Evolutionary conservation across 169 alveolate species (phyloP), one percentile per base, ranked within the genome.

Genomic region (Plasmodium vivax): DNA sequence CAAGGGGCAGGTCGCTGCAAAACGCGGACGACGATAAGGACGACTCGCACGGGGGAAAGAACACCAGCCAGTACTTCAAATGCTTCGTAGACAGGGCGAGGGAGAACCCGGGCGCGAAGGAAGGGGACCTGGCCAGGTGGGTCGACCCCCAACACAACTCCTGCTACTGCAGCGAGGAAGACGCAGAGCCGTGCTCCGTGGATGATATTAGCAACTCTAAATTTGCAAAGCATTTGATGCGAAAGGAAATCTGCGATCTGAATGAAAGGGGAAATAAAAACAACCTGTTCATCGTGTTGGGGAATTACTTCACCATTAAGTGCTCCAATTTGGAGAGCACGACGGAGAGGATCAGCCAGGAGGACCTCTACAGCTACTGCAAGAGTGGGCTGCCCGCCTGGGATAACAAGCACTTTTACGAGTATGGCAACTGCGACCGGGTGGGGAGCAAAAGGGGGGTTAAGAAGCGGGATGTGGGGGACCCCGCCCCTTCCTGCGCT

Each of bases 81-180:
- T 87, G 93, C 45, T 87, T 87, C 71, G 45, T 87, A n/a, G 93
- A 87, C 72, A 87, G 77, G 71, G 93, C 93, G 6, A 38, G 2
- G 16, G 93, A 87, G 2, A 87, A 87, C 43, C 1, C 6, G n/a
- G 27, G 43, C 68, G 93, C 81, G 3, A 23, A 23, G 38, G 73
- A 36, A 23, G 82, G 56, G 16, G 93, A 87, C 79, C 2, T 87
- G n/a, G 19, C 34, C 6, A 87, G 80, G 68, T 87, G 93, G 93
- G 38, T 87, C 3, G 45, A 87, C 47, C 79, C 84, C n/a, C 5
- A 32, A n/a, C 58, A 54, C 2, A 75, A 87, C 6, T 71, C 93
- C 41, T 87, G 93, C 38, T 87, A 87, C 71, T 87, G 93, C 43
- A 75, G 85, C 51, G 93, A 87, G 27, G 93, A 87, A 38, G 34